Percentiles rank a stretch among this genome's conserved stretches.
Evolutionary conservation across 805 yeast species (phyloP).

Genomic region (Lipomyces mesembrius): DNA sequence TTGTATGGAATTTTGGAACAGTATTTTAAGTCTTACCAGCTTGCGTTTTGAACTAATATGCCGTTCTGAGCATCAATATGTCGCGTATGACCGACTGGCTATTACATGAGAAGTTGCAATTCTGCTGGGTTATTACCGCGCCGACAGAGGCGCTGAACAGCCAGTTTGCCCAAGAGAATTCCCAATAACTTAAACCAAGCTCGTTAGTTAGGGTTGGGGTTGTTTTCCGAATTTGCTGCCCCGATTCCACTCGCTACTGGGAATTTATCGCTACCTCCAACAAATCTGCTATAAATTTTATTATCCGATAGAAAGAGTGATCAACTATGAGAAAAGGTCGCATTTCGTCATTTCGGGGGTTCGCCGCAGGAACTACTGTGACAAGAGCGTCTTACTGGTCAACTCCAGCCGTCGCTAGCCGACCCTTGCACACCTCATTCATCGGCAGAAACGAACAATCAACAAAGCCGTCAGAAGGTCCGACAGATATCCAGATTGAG

Average conservation of each 20-base stretch:
- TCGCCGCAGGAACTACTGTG: background rate
- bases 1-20: background rate
- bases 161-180: too few relatives aligned
- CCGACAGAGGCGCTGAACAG: too few relatives aligned
- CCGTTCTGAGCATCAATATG: background rate
- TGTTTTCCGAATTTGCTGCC: too few relatives aligned
- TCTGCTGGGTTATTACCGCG: too few relatives aligned
- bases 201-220: too few relatives aligned
- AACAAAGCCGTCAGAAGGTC: background rate
- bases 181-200: too few relatives aligned
- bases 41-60: background rate
- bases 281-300: background rate
- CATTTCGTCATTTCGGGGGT: background rate
- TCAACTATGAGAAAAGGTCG: background rate
- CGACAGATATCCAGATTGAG: constrained; percentile 48
- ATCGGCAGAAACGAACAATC: background rate
- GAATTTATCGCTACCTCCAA: background rate
- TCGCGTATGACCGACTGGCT: background rate
- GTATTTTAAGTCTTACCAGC: background rate
- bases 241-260: background rate
- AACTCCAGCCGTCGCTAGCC: background rate
- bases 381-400: background rate
- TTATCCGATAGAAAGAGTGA: background rate
- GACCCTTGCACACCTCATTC: background rate
- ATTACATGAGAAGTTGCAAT: background rate